Percentiles rank a stretch among this genome's conserved stretches.
These are phyloP conservation scores for Mycena metata DNA, from an alignment of 768 basidiomycete genomes.

Conservation along the genomic window DNA sequence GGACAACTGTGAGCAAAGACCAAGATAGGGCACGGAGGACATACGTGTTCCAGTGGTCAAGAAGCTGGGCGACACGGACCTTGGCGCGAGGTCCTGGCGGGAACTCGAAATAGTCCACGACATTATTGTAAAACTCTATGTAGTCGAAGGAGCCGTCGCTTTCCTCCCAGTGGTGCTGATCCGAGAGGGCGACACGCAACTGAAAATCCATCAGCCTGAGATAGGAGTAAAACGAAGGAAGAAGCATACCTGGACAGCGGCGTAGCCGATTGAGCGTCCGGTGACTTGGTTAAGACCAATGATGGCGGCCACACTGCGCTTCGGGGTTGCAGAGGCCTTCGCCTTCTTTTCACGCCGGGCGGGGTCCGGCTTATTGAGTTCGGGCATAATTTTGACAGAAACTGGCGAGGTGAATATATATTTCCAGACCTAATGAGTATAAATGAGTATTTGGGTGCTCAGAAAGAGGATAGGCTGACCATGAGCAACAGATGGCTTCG, in stretches of 20 bases:
- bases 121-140: conserved; percentile 33
- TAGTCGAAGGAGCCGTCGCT: conserved; percentile 36
- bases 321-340: neutral
- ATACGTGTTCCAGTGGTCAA: conserved; percentile 13
- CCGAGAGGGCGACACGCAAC: conserved; percentile 36
- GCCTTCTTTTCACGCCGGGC: neutral
- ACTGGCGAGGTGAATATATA: conserved; percentile 3
- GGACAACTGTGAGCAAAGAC: neutral
- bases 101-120: conserved; percentile 35
- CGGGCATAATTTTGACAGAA: conserved; percentile 10
- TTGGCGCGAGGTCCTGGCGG: conserved; percentile 25
- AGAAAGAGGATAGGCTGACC: neutral
- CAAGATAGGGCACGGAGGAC: neutral
- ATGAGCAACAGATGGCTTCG: neutral
- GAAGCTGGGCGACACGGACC: neutral
- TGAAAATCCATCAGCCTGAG: neutral
- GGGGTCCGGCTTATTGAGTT: neutral
- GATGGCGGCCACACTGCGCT: conserved; percentile 21
- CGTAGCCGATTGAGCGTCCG: conserved; percentile 31
- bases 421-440: neutral
- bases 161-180: conserved; percentile 24
- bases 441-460: neutral
- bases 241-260: conserved; percentile 42
- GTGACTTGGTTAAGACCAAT: conserved; percentile 33
- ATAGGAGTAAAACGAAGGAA: neutral